phyloP scores from a whole-genome alignment of 306 rosid genomes.

The Prunus campanulata region DNA sequence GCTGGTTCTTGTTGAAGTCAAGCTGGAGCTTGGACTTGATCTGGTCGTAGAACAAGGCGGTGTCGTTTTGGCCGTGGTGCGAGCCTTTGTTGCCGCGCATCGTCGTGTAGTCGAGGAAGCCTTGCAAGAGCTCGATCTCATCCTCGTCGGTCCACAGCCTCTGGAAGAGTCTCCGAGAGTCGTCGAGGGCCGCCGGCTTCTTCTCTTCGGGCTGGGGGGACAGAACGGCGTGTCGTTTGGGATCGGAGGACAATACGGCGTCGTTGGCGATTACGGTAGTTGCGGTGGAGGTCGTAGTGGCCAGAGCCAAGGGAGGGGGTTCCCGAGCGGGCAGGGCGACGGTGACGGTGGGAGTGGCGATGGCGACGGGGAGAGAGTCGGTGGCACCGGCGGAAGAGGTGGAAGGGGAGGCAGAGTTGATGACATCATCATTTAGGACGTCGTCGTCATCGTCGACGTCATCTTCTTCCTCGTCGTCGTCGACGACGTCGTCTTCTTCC shows the following conservation, averaged over 20 bases:
- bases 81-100: slow-evolving; percentile 26
- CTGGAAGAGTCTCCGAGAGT: slow-evolving; percentile 41
- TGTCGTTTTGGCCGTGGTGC: slow-evolving; percentile 39
- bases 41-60: slow-evolving; percentile 58
- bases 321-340: slow-evolving; percentile 31
- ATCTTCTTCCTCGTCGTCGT: slow-evolving; percentile 24
- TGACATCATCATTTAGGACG: slow-evolving; percentile 12
- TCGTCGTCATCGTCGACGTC: slow-evolving; percentile 18
- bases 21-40: slow-evolving; percentile 53
- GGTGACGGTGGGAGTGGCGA: slow-evolving; percentile 28
- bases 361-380: slow-evolving; percentile 17
- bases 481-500: slow-evolving; percentile 31
- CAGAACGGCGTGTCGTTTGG: slow-evolving; percentile 11
- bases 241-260: neutral
- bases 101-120: slow-evolving; percentile 46
- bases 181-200: slow-evolving; percentile 35
- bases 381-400: slow-evolving; percentile 21
- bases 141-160: slow-evolving; percentile 65
- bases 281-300: neutral
- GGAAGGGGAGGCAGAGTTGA: slow-evolving; percentile 33
- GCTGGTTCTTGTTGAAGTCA: slow-evolving; percentile 60
- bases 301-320: neutral
- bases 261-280: slow-evolving; percentile 2
- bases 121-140: slow-evolving; percentile 57
- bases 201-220: slow-evolving; percentile 34